A percentile compares a stretch with the other conserved stretches of the same genome.
phyloP scores from a whole-genome alignment of 2,329 filamentous ascomycete species.

The Sclerotinia borealis region DNA sequence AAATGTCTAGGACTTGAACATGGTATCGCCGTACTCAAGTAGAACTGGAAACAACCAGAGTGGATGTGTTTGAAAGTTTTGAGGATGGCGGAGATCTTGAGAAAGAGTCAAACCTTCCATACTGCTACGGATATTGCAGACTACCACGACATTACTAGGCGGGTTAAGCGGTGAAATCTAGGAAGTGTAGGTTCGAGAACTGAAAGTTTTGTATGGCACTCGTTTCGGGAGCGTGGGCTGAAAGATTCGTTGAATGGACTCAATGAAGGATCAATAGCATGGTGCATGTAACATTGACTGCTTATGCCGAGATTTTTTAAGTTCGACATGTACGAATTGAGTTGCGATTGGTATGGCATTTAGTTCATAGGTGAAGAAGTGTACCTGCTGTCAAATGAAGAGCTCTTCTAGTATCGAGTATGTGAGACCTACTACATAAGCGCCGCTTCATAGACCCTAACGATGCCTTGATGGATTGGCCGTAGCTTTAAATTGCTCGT shows the following conservation, averaged over 20 bases:
- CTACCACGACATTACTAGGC: too few species aligned
- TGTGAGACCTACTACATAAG: conserved; percentile 13
- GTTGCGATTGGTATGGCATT: background rate
- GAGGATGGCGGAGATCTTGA: too few species aligned
- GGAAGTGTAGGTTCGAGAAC: too few species aligned
- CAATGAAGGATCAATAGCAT: background rate
- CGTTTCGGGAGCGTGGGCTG: background rate
- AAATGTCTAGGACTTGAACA: too few species aligned
- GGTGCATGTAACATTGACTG: background rate
- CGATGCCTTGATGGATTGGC: conserved; percentile 4
- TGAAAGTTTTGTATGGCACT: background rate
- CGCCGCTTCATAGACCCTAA: background rate
- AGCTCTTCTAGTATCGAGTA: background rate
- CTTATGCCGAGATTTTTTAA: background rate
- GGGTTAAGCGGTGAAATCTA: too few species aligned
- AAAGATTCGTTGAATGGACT: background rate
- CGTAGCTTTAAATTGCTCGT: conserved; percentile 1
- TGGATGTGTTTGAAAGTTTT: too few species aligned
- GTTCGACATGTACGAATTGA: too few species aligned
- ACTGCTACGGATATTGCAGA: too few species aligned
- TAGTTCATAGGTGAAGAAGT: background rate
- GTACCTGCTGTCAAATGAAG: conserved; percentile 4
- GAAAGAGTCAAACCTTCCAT: too few species aligned
- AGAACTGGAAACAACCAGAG: too few species aligned
- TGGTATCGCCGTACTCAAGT: too few species aligned